Evolutionary conservation across 2,329 filamentous ascomycete genomes (phyloP).

Genomic region (Sporothrix phasma): DNA sequence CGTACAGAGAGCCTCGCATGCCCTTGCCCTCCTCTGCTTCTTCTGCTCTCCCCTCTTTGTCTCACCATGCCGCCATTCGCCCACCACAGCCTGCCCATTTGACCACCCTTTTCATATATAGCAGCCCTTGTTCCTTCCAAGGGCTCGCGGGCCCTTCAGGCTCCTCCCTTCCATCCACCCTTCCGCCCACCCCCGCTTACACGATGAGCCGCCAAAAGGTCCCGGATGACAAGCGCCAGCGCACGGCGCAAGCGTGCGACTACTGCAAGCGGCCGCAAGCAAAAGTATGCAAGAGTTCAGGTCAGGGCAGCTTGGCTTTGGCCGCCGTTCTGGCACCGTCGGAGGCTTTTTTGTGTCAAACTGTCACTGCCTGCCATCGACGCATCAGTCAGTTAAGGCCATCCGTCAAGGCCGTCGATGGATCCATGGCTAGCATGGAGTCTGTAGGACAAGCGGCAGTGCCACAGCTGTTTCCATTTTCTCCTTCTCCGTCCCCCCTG

Average conservation of each 20-base stretch:
- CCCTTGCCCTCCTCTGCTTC: background rate
- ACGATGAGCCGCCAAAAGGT: slow-evolving; percentile 46
- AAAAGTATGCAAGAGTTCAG: slow-evolving; percentile 43
- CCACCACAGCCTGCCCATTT: background rate
- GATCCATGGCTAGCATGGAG: background rate
- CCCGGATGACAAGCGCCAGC: slow-evolving; percentile 49
- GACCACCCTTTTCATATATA: too few species aligned
- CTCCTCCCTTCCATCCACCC: too few species aligned
- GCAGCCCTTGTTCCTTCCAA: too few species aligned
- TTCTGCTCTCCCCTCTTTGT: background rate
- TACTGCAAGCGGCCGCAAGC: slow-evolving; percentile 56
- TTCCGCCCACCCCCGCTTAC: background rate
- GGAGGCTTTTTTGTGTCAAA: background rate
- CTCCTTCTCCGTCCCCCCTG: background rate
- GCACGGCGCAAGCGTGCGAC: slow-evolving; percentile 54
- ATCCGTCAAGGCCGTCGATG: too few species aligned
- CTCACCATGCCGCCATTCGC: slow-evolving; percentile 3
- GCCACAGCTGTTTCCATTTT: background rate
- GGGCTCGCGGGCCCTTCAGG: too few species aligned
- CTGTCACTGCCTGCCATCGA: background rate
- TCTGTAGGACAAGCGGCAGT: slow-evolving; percentile 3
- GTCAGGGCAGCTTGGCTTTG: background rate
- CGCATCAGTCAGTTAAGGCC: background rate
- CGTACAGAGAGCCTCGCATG: background rate
- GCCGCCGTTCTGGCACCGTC: background rate